Percentiles rank a stretch among this genome's conserved stretches.
Conservation (phyloP, 192 early-diverging fungal species). For the Rhizophagus clarus region DNA sequence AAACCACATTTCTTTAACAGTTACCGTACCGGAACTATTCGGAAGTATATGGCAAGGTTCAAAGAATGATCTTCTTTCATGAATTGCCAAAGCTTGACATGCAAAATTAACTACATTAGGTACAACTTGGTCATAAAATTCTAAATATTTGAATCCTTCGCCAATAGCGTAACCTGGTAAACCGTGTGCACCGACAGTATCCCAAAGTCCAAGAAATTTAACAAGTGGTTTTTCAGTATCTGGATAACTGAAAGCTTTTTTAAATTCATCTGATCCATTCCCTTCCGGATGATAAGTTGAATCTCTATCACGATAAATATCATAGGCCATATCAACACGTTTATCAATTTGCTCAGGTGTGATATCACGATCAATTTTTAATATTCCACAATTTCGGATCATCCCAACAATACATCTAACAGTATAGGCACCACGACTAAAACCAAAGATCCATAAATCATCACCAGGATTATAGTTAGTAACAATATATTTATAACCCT, state of each 20-base stretch:
- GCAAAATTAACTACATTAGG: slow-evolving; percentile 30
- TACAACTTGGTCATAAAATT: slow-evolving; percentile 28
- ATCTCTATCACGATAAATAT: slow-evolving; percentile 15
- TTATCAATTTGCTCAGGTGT: neutral
- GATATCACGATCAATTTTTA: neutral
- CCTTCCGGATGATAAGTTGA: neutral
- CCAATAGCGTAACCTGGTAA: slow-evolving; percentile 19
- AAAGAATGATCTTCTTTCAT: neutral
- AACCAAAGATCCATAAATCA: slow-evolving; percentile 47
- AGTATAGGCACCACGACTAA: slow-evolving; percentile 35
- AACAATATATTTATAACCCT: neutral
- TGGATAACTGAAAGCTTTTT: slow-evolving; percentile 13
- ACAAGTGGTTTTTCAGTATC: slow-evolving; percentile 15
- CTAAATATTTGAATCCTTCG: slow-evolving; percentile 4
- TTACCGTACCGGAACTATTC: neutral
- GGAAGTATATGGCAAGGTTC: neutral
- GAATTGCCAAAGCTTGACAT: neutral
- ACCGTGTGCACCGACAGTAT: slow-evolving; percentile 30
- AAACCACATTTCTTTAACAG: neutral
- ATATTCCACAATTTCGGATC: slow-evolving; percentile 37
- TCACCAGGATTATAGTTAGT: neutral
- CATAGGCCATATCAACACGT: slow-evolving; percentile 14
- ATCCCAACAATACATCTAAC: slow-evolving; percentile 33
- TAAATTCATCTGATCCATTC: neutral
- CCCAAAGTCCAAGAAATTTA: slow-evolving; percentile 36